A percentile compares a stretch with the other conserved stretches of the same genome.
phyloP scores from a whole-genome alignment of 176 grass and related monocot genomes.

The Melocanna baccifera region DNA sequence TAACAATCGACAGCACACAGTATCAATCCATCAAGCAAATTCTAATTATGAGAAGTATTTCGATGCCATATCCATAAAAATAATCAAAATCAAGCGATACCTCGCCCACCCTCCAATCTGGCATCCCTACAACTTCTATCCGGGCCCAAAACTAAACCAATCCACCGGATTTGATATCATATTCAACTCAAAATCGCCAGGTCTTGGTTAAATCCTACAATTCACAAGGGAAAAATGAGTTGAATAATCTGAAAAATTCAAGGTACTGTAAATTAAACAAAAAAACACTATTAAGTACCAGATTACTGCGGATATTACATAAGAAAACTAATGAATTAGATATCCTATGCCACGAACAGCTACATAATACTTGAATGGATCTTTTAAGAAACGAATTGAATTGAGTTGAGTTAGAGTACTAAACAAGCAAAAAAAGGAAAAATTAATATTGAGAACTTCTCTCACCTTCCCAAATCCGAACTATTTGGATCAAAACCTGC shows the following conservation, averaged over 20 bases:
- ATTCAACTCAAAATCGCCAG: constrained; percentile 44
- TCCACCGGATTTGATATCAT: constrained; percentile 56
- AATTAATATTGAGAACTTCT: not conserved
- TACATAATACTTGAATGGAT: not conserved
- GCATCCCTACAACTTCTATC: constrained; percentile 67
- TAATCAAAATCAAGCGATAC: constrained; percentile 31
- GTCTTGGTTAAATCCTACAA: constrained; percentile 38
- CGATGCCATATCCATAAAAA: constrained; percentile 8
- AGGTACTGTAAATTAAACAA: not conserved
- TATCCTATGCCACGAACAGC: not conserved
- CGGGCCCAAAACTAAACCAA: constrained; percentile 51
- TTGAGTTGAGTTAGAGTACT: not conserved
- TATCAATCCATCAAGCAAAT: constrained; percentile 10
- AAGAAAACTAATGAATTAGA: not conserved
- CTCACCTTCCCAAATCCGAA: constrained; percentile 27
- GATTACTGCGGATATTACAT: no score
- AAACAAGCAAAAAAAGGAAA: not conserved
- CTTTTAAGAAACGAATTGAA: not conserved
- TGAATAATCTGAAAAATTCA: not conserved
- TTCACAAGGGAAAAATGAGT: not conserved
- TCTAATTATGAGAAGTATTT: not conserved
- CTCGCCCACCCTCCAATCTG: constrained; percentile 57
- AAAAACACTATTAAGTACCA: not conserved
- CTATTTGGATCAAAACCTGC: constrained; percentile 25
- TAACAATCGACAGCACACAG: not conserved